Conservation (phyloP, 169 alveolate genomes). For the Plasmodium coatneyi region DNA sequence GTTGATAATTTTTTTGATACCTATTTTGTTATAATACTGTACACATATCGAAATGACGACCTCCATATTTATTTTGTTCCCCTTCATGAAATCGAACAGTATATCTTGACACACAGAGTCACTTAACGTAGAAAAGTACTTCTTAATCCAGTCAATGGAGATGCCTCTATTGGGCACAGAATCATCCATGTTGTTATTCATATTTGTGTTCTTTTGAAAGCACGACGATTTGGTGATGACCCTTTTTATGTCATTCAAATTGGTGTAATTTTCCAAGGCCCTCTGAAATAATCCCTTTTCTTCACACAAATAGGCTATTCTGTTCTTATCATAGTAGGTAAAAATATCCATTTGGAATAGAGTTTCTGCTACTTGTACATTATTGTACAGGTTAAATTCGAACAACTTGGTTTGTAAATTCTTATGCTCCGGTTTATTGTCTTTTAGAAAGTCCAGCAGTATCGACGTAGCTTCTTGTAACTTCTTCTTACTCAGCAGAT, state of each 20-base stretch:
- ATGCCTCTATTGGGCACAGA: constrained; percentile 12
- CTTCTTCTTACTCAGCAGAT: constrained; percentile 82
- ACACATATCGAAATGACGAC: constrained; percentile 78
- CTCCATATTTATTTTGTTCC: constrained; percentile 75
- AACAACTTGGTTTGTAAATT: constrained; percentile 98
- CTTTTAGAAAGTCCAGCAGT: constrained; percentile 96
- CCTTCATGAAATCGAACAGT: constrained; percentile 79
- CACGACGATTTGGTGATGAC: constrained; percentile 91
- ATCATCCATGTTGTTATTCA: background rate
- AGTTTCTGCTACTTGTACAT: constrained; percentile 77
- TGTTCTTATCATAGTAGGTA: constrained; percentile 96
- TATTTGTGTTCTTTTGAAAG: constrained; percentile 78
- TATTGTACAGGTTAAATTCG: constrained; percentile 95
- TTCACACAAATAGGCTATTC: constrained; percentile 98
- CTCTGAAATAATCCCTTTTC: constrained; percentile 96
- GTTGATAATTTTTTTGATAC: constrained; percentile 78
- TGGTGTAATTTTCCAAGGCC: constrained; percentile 96
- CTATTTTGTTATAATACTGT: constrained; percentile 79
- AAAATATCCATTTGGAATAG: constrained; percentile 85
- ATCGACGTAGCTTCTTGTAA: constrained; percentile 98
- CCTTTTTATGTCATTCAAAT: constrained; percentile 94
- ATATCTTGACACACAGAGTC: constrained; percentile 74
- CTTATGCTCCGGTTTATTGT: constrained; percentile 97
- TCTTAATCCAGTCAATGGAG: constrained; percentile 70
- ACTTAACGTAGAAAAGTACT: constrained; percentile 67